Base-by-base conservation (phyloP, 2,329 filamentous ascomycete species). In the Pestalotiopsis sp. region DNA sequence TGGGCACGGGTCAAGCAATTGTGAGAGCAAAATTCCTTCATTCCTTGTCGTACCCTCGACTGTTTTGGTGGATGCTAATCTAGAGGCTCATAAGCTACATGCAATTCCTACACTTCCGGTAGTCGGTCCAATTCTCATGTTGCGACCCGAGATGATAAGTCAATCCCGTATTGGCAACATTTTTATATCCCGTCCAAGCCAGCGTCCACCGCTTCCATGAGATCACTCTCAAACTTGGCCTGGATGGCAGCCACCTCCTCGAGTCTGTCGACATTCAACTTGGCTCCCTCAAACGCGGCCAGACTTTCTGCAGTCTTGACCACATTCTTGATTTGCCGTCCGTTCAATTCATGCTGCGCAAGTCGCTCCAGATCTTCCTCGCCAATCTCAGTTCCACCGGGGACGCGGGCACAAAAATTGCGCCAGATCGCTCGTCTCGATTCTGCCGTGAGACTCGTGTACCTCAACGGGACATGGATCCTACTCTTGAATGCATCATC, bases 381-480 rank as follows among this genome's bases (percentile, higher is more conserved):
- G 58, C 73, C 68, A 9, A 74, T 56, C 23, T 70, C 70, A 1
- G 70, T 71, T 39, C 72, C 72, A 61, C 73, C 75, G 7, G 72
- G 73, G 36, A 76, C 70, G 5, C 83, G 81, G 70, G 84, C 82
- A 72, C 85, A 85, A 72, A 83, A 80, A 72, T 82, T 66, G 6
- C n/a, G 56, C 65, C 65, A 66, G 23, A 66, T 66, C 4, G 12
- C 59, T 11, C 57, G 80, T 57, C 84, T 80, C 71, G 84, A 80
- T 56, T 78, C 77, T 66, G 83, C 76, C 11, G 72, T 76, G 3
- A 86, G 79, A 45, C 79, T 75, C 67, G 77, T 77, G 38, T 68
- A 68, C 14, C 59, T 20, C n/a, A 68, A 25, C 25, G 58, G 60
- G 7, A 68, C 63, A 27, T 68, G 67, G 17, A 68, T 62, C 6